A percentile compares a stretch with the other conserved stretches of the same genome.
Conservation (phyloP, 2,329 filamentous ascomycete species). For the Aspergillus bombycis region DNA sequence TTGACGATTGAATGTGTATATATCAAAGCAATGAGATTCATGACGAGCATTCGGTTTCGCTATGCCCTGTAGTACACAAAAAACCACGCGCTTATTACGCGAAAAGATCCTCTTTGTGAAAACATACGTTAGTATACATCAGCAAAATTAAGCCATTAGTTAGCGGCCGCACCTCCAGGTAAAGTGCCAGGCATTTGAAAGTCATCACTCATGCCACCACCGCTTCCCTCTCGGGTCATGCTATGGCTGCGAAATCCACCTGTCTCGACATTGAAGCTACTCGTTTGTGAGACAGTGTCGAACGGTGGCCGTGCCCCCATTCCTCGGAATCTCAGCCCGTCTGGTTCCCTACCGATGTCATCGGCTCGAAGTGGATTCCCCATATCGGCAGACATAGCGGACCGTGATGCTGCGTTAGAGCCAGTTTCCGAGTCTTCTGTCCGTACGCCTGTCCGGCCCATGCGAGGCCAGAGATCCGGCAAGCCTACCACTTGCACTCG, state of each 20-base stretch:
- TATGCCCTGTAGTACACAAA: background rate
- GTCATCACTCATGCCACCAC: slow-evolving; percentile 33
- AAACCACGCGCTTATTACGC: background rate
- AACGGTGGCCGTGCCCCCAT: slow-evolving; percentile 32
- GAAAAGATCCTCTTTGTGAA: slow-evolving; percentile 1
- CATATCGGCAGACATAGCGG: slow-evolving; percentile 32
- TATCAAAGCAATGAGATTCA: slow-evolving; percentile 24
- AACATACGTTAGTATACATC: slow-evolving; percentile 1
- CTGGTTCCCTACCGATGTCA: slow-evolving; percentile 28
- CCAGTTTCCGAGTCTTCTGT: slow-evolving; percentile 46
- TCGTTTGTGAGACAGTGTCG: slow-evolving; percentile 37
- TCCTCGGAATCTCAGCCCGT: slow-evolving; percentile 40
- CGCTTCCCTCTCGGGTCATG: slow-evolving; percentile 36
- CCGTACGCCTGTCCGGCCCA: slow-evolving; percentile 51
- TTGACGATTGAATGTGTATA: slow-evolving; percentile 16
- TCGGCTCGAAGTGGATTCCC: slow-evolving; percentile 27
- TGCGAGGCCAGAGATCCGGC: slow-evolving; percentile 65
- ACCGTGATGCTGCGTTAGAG: slow-evolving; percentile 36
- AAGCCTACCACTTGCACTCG: slow-evolving; percentile 67
- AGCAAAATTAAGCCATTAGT: slow-evolving; percentile 14
- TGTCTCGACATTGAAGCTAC: slow-evolving; percentile 39
- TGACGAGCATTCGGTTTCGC: slow-evolving; percentile 6
- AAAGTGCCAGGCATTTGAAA: slow-evolving; percentile 46
- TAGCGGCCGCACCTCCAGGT: slow-evolving; percentile 30
- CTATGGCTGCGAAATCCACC: slow-evolving; percentile 35